Evolutionary conservation across 176 grass and related monocot species (phyloP), one percentile per base, ranked within the genome.

Genomic region (Musa schizocarpa): DNA sequence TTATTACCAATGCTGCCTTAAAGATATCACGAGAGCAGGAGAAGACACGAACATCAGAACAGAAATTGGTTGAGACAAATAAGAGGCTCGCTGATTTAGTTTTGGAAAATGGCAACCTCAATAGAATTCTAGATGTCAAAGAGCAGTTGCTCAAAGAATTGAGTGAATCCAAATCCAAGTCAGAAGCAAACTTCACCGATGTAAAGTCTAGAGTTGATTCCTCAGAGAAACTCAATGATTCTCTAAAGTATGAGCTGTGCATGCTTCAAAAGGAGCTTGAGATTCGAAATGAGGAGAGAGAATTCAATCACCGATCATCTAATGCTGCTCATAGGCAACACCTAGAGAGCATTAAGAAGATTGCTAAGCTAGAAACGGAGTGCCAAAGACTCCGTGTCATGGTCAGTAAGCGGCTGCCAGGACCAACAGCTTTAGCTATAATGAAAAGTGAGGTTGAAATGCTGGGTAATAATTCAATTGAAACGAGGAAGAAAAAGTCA

Each of bases 191-290:
- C 79, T 74, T 92, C 54, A 27, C 83, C 17, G 81, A 75, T 76
- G 77, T 86, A 73, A 74, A 43, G 78, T 78, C 69, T 26, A 79
- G 81, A 70, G 81, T 96, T 8, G 87, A 87, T 23, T 29, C 85
- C 52, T 82, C 81, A 51, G 85, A 83, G 76, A 96, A 90, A 84
- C 79, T 86, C 52, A 78, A 69, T 76, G 54, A 70, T 29, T 86
- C 87, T 77, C 57, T 97, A 1, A 82, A 76, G 85, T 97, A 89
- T 64, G 94, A 97, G 77, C 81, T 92, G 53, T 84, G 77, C 66
- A 88, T 97, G 88, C 86, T 92, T 2, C 90, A 90, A 76, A 90
- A 90, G 78, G 88, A 97, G 77, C 81, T 97, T 22, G 94, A 97
- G 77, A 88, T 93, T 76, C 74, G 94, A 13, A 79, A 75, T 77